Evolutionary conservation across 1,284 basidiomycete genomes (phyloP).

Genomic region (Salmacisia buchloeana): DNA sequence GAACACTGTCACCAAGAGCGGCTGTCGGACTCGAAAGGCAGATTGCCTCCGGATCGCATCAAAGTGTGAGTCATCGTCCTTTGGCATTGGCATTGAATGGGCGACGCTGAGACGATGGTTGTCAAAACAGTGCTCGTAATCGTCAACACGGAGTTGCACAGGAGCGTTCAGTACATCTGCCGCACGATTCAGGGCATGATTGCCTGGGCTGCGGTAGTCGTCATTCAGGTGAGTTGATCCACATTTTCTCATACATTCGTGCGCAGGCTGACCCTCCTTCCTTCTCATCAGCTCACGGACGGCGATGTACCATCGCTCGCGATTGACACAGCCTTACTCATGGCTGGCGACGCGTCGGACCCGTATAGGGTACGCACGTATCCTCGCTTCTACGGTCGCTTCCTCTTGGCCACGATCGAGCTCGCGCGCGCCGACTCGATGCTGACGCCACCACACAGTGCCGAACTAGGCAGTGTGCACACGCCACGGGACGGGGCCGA

Average conservation of each 20-base stretch:
- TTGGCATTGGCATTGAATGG: not conserved
- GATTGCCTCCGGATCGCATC: not conserved
- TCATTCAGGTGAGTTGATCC: not conserved
- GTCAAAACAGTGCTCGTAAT: not conserved
- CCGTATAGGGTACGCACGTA: not conserved
- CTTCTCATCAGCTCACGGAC: not conserved
- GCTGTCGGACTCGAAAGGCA: not conserved
- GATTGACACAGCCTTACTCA: not conserved
- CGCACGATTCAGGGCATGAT: not conserved
- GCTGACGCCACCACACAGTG: too few species aligned
- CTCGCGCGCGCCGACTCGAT: not conserved
- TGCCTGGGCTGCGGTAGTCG: not conserved
- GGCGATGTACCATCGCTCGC: not conserved
- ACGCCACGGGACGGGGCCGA: too few species aligned
- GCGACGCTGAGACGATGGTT: not conserved
- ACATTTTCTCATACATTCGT: not conserved
- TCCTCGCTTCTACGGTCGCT: not conserved
- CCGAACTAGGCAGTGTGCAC: too few species aligned
- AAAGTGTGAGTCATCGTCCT: not conserved
- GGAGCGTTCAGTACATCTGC: not conserved
- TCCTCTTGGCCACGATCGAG: not conserved
- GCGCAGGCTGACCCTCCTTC: not conserved
- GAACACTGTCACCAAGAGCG: constrained; percentile 1
- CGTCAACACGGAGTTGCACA: not conserved
- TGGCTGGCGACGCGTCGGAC: not conserved